These are phyloP conservation scores for Geranium rotundifolium DNA, from an alignment of 345 rosid species.

Conservation along the genomic window DNA sequence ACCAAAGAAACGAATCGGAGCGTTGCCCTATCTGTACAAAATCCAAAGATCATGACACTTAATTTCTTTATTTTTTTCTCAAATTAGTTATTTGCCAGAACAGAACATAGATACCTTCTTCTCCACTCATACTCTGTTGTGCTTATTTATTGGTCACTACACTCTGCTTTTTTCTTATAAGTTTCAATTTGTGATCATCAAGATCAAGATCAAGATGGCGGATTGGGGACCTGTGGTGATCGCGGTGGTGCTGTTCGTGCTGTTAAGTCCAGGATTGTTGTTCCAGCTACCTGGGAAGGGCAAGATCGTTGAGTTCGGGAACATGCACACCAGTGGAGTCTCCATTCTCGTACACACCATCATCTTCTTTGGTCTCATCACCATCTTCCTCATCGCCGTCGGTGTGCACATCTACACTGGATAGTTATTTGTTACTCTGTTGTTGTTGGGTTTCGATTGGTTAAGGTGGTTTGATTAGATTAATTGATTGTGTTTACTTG, in stretches of 20 bases:
- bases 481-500: no score
- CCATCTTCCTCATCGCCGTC: constrained; percentile 60
- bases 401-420: constrained; percentile 66
- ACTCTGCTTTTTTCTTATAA: background rate
- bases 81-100: no score
- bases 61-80: no score
- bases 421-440: constrained; percentile 7
- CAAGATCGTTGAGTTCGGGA: constrained; percentile 52
- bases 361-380: constrained; percentile 70
- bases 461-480: no score
- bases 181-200: background rate
- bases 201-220: constrained; percentile 41
- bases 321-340: constrained; percentile 63
- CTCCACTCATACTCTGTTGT: no score
- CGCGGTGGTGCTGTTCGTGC: constrained; percentile 73
- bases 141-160: background rate
- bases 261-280: constrained; percentile 67
- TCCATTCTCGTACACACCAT: constrained; percentile 66
- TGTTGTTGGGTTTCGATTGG: no score
- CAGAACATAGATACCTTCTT: no score
- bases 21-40: background rate
- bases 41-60: background rate
- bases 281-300: constrained; percentile 71
- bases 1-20: background rate
- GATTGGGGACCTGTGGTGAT: constrained; percentile 96